phyloP scores from a whole-genome alignment of 306 rosid genomes.

The Erythrophleum fordii region DNA sequence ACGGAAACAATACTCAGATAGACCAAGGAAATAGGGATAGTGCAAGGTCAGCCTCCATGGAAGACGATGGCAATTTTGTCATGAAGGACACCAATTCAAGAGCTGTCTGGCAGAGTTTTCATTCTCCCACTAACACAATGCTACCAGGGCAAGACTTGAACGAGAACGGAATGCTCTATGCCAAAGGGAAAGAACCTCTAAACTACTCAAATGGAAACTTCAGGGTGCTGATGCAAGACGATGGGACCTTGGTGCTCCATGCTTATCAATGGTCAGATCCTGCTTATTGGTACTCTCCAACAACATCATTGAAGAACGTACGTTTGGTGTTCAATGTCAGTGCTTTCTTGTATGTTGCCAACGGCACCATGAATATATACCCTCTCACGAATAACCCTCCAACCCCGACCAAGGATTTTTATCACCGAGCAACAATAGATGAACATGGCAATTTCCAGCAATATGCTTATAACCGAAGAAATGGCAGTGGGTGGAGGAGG shows the following conservation, averaged over 20 bases:
- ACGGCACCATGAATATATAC: neutral
- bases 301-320: neutral
- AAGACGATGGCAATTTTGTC: slow-evolving; percentile 38
- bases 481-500: slow-evolving; percentile 37
- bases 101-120: slow-evolving; percentile 35
- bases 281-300: slow-evolving; percentile 35
- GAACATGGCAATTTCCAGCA: slow-evolving; percentile 44
- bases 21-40: neutral
- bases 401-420: slow-evolving; percentile 40
- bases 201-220: slow-evolving; percentile 41
- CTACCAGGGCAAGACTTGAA: slow-evolving; percentile 29
- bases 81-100: neutral
- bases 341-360: slow-evolving; percentile 22
- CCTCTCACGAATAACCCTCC: slow-evolving; percentile 1
- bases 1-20: slow-evolving; percentile 19
- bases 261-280: slow-evolving; percentile 37
- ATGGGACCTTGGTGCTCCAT: slow-evolving; percentile 35
- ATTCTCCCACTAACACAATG: slow-evolving; percentile 32
- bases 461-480: slow-evolving; percentile 40
- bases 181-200: slow-evolving; percentile 36
- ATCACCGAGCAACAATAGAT: slow-evolving; percentile 37
- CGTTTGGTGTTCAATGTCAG: slow-evolving; percentile 29
- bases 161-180: neutral
- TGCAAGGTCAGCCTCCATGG: slow-evolving; percentile 30
- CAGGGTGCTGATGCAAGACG: slow-evolving; percentile 23